Conservation (phyloP, 164 flowering plant genomes). For the Macadamia integrifolia region DNA sequence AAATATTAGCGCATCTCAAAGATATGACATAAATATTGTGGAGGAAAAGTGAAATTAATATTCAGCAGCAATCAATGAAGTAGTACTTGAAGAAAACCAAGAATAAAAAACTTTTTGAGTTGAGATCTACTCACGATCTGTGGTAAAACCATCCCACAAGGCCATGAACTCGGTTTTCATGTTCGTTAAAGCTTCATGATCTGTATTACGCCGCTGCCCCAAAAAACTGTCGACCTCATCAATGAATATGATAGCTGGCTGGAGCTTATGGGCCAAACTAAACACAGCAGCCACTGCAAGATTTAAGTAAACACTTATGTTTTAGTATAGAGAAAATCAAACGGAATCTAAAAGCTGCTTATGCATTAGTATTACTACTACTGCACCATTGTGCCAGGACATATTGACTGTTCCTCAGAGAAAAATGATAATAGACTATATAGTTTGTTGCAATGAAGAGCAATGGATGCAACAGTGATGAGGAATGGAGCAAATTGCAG, state of each 20-base stretch:
- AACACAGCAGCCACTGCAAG: conserved; percentile 74
- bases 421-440: neutral
- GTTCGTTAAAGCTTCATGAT: conserved; percentile 54
- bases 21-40: too few species aligned
- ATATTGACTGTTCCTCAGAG: too few species aligned
- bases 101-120: neutral
- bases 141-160: conserved; percentile 82
- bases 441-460: neutral
- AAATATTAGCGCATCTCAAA: too few species aligned
- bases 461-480: neutral
- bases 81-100: neutral
- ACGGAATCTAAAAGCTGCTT: neutral
- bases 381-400: too few species aligned
- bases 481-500: neutral
- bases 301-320: conserved; percentile 1
- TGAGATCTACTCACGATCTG: conserved; percentile 51
- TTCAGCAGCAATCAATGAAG: too few species aligned
- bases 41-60: too few species aligned
- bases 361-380: neutral
- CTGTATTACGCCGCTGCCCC: conserved; percentile 62
- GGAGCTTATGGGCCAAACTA: conserved; percentile 71
- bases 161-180: conserved; percentile 92
- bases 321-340: neutral
- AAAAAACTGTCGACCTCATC: conserved; percentile 81
- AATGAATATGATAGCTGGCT: conserved; percentile 79